A percentile compares a stretch with the other conserved stretches of the same genome.
Evolutionary conservation across 495 filamentous ascomycete species (phyloP).

Genomic region (Choiromyces venosus): DNA sequence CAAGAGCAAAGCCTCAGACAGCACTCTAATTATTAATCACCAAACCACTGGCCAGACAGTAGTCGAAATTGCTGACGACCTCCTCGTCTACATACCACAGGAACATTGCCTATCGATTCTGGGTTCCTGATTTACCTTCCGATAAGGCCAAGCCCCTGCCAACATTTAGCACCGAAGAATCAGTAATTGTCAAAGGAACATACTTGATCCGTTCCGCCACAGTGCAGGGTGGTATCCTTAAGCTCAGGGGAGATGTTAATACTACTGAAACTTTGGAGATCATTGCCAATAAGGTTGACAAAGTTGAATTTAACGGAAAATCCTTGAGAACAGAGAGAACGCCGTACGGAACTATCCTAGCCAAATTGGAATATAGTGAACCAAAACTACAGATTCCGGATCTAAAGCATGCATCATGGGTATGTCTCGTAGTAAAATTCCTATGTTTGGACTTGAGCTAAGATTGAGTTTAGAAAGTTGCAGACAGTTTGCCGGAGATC

Average conservation of each 20-base stretch:
- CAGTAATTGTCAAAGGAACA: slow-evolving; percentile 63
- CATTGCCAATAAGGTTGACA: slow-evolving; percentile 51
- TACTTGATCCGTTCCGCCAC: slow-evolving; percentile 67
- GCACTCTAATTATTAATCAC: slow-evolving; percentile 55
- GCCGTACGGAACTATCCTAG: slow-evolving; percentile 51
- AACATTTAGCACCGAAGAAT: slow-evolving; percentile 46
- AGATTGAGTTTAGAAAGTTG: slow-evolving; percentile 46
- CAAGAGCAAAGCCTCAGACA: slow-evolving; percentile 44
- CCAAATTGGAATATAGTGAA: slow-evolving; percentile 50
- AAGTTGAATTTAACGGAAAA: slow-evolving; percentile 57
- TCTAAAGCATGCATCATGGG: slow-evolving; percentile 57
- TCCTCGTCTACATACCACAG: slow-evolving; percentile 55
- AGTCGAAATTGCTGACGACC: slow-evolving; percentile 50
- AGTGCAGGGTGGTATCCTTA: slow-evolving; percentile 49
- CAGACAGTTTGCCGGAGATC: slow-evolving; percentile 68
- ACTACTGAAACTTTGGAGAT: slow-evolving; percentile 58
- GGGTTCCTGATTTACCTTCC: slow-evolving; percentile 52
- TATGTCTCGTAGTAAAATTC: neutral
- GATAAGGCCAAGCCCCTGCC: slow-evolving; percentile 29
- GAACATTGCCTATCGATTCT: slow-evolving; percentile 61
- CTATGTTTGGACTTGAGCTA: neutral
- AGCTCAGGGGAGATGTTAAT: slow-evolving; percentile 68
- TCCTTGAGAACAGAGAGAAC: slow-evolving; percentile 46
- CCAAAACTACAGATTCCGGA: slow-evolving; percentile 54
- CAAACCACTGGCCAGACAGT: slow-evolving; percentile 47